These are phyloP conservation scores for Backusella westeae DNA, from an alignment of 192 early-diverging fungal species.

Conservation along the genomic window DNA sequence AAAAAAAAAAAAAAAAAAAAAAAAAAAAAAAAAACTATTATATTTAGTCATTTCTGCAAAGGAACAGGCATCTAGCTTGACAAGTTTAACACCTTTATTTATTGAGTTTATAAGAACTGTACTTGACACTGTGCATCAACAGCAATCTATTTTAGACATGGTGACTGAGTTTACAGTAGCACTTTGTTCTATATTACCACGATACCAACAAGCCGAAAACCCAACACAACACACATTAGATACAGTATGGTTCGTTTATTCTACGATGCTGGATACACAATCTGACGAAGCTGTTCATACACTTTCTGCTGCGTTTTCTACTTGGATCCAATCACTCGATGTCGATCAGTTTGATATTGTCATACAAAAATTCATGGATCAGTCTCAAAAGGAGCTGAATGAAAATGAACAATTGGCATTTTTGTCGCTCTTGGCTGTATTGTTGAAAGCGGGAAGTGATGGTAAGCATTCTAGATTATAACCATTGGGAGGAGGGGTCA, in stretches of 20 bases:
- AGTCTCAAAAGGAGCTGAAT: constrained; percentile 6
- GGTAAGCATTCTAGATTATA: constrained; percentile 14
- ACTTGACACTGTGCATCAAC: background rate
- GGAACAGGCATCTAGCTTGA: constrained; percentile 1
- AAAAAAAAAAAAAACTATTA: background rate
- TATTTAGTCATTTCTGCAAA: constrained; percentile 10
- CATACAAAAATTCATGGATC: constrained; percentile 4
- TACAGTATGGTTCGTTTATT: constrained; percentile 33
- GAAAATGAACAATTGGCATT: background rate
- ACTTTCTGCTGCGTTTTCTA: background rate
- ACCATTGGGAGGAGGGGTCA: background rate
- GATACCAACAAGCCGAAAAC: constrained; percentile 11
- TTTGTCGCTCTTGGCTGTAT: constrained; percentile 11
- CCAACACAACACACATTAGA: constrained; percentile 14
- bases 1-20: no score
- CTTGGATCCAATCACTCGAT: constrained; percentile 15
- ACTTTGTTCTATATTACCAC: constrained; percentile 17
- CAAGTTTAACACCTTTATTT: constrained; percentile 1
- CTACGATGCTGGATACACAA: background rate
- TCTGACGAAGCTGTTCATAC: background rate
- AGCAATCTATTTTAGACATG: background rate
- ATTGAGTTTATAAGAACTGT: constrained; percentile 3
- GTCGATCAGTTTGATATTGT: constrained; percentile 14
- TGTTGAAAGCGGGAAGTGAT: constrained; percentile 17
- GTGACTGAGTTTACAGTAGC: constrained; percentile 14